Conservation (phyloP, 106 monocot genomes). For the Iris macrosiphon region DNA sequence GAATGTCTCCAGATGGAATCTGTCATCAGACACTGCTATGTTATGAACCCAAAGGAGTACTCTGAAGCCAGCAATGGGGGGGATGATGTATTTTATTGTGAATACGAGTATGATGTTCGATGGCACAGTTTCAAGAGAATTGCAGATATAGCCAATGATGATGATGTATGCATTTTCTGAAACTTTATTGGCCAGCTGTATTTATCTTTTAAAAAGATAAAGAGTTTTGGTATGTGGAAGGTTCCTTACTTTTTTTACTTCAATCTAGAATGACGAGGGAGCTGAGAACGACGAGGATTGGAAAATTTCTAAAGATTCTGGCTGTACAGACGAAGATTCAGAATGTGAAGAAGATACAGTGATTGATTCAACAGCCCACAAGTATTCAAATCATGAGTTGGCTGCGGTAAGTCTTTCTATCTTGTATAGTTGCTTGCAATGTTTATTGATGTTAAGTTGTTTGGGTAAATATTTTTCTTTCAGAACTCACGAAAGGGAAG, state of each 20-base stretch:
- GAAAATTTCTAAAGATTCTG: conserved; percentile 32
- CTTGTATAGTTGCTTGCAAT: neutral
- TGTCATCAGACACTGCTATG: conserved; percentile 77
- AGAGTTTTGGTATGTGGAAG: neutral
- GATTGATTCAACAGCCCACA: conserved; percentile 15
- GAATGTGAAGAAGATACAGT: conserved; percentile 51
- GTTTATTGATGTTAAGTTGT: neutral
- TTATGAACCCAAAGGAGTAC: conserved; percentile 81
- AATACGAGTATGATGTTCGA: conserved; percentile 92
- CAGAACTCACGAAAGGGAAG: conserved; percentile 86
- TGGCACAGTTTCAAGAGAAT: conserved; percentile 94
- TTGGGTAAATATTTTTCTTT: conserved; percentile 3
- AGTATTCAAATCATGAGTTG: conserved; percentile 24
- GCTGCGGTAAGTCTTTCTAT: conserved; percentile 68
- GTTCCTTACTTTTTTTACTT: neutral
- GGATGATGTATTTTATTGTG: conserved; percentile 97
- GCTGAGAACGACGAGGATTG: conserved; percentile 46
- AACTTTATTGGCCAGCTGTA: neutral
- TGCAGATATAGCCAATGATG: conserved; percentile 39
- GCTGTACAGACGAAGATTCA: conserved; percentile 54
- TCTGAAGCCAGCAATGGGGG: conserved; percentile 67
- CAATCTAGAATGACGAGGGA: conserved; percentile 31
- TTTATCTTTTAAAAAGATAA: too few species aligned
- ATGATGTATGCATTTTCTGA: too few species aligned
- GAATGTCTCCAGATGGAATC: conserved; percentile 67